phyloP scores from a whole-genome alignment of 2,329 filamentous ascomycete genomes.

The Parafenestella ontariensis region DNA sequence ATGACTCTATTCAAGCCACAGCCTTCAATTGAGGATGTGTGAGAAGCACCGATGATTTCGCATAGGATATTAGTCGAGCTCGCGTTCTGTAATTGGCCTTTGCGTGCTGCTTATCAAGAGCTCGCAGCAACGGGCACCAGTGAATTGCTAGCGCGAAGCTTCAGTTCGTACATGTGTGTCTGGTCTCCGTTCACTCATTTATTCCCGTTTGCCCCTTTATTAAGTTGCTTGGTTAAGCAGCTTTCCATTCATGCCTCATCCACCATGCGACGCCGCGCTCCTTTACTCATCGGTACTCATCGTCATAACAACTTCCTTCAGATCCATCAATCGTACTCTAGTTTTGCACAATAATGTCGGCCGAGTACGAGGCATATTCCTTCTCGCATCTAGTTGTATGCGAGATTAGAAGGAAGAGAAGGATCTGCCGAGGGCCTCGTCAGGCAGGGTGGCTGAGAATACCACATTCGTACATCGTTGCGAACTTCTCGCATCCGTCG shows the following conservation, averaged over 20 bases:
- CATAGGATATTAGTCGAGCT: conserved; percentile 7
- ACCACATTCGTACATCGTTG: conserved; percentile 32
- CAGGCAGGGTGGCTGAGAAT: conserved; percentile 39
- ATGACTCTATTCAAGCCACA: conserved; percentile 19
- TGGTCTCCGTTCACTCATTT: not conserved
- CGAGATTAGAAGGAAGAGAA: conserved; percentile 11
- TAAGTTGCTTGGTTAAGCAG: conserved; percentile 2
- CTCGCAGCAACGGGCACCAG: conserved; percentile 5
- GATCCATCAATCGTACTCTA: not conserved
- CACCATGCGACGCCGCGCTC: not conserved
- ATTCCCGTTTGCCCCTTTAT: not conserved
- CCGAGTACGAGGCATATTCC: conserved; percentile 11
- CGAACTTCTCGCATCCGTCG: conserved; percentile 28
- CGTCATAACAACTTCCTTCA: conserved; percentile 5
- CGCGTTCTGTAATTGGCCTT: conserved; percentile 11
- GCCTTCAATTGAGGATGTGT: conserved; percentile 7
- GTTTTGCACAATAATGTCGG: conserved; percentile 1
- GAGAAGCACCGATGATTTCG: conserved; percentile 2
- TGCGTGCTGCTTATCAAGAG: conserved; percentile 30
- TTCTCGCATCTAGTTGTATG: conserved; percentile 4
- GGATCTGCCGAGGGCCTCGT: conserved; percentile 31
- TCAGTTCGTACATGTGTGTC: not conserved
- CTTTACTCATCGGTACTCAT: not conserved
- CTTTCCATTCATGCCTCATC: conserved; percentile 9
- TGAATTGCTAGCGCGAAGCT: not conserved